Evolutionary conservation across 805 yeast species (phyloP).

Genomic region (Kazachstania bromeliacearum): DNA sequence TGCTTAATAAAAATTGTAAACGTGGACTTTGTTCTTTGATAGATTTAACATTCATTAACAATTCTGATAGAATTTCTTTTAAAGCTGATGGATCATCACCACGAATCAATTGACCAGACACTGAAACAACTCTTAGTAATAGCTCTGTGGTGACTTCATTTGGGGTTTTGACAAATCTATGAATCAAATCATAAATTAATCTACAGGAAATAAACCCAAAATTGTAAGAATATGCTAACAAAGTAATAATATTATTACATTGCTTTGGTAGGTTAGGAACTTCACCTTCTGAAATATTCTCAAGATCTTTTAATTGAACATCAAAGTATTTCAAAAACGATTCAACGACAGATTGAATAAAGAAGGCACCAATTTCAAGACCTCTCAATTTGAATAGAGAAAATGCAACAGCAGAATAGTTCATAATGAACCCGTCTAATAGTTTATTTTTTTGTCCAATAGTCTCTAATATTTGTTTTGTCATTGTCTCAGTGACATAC

Average conservation of each 20-base stretch:
- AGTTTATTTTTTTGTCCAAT: conserved; percentile 55
- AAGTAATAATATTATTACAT: conserved; percentile 57
- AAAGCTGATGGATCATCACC: conserved; percentile 82
- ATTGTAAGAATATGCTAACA: conserved; percentile 67
- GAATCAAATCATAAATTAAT: conserved; percentile 69
- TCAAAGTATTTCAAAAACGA: conserved; percentile 41
- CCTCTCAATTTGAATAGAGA: conserved; percentile 76
- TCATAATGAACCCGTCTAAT: conserved; percentile 66
- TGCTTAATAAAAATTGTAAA: conserved; percentile 74
- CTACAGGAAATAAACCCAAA: conserved; percentile 68
- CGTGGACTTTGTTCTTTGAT: conserved; percentile 54
- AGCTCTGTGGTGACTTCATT: conserved; percentile 71
- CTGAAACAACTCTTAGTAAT: conserved; percentile 58
- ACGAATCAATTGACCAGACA: conserved; percentile 77
- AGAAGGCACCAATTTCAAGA: conserved; percentile 79
- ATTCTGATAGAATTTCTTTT: conserved; percentile 55
- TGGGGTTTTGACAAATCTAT: conserved; percentile 41
- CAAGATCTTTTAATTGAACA: conserved; percentile 7
- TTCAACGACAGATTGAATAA: conserved; percentile 74
- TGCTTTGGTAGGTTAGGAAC: conserved; percentile 31
- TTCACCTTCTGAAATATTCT: conserved; percentile 7
- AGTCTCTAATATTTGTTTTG: conserved; percentile 54
- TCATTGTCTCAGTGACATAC: conserved; percentile 61
- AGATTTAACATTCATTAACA: conserved; percentile 18
- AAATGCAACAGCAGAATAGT: conserved; percentile 68